Percentiles rank a stretch among this genome's conserved stretches.
phyloP scores from a whole-genome alignment of 768 basidiomycete species.

The Bullera alba region DNA sequence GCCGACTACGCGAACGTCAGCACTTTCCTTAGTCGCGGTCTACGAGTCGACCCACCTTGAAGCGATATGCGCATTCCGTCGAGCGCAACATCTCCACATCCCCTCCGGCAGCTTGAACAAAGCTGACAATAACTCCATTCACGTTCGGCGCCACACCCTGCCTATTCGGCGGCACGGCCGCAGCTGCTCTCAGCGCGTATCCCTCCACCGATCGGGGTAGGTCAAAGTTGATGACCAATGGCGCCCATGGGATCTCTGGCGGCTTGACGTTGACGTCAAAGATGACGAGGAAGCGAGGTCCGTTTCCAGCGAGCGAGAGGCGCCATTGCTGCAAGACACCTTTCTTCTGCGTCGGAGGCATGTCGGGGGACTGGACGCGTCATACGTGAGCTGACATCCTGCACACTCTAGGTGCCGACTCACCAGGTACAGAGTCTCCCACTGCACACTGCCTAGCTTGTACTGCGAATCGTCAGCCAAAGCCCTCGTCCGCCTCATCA shows the following conservation, averaged over 20 bases:
- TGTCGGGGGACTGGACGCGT: conserved; percentile 12
- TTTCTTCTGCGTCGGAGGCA: conserved; percentile 24
- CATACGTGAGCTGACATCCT: neutral
- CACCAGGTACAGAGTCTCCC: conserved; percentile 84
- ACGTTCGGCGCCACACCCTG: conserved; percentile 37
- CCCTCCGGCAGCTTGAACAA: conserved; percentile 93
- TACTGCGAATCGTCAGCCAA: conserved; percentile 47
- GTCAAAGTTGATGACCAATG: conserved; percentile 92
- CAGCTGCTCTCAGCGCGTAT: conserved; percentile 72
- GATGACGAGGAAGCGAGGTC: conserved; percentile 62
- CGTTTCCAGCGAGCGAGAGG: conserved; percentile 68
- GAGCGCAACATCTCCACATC: conserved; percentile 97
- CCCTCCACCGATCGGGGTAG: conserved; percentile 65
- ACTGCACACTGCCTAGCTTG: conserved; percentile 73
- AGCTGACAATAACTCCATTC: conserved; percentile 88
- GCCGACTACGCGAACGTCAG: conserved; percentile 24
- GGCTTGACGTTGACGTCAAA: conserved; percentile 90
- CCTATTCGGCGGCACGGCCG: conserved; percentile 26
- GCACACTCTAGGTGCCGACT: conserved; percentile 40
- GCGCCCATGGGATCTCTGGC: conserved; percentile 80
- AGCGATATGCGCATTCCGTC: conserved; percentile 90
- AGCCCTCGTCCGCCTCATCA: neutral
- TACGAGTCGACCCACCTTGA: conserved; percentile 38
- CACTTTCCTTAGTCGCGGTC: neutral
- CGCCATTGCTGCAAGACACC: conserved; percentile 46